Conservation (phyloP, 148 eudicot genomes). For the Heliamphora exappendiculata region DNA sequence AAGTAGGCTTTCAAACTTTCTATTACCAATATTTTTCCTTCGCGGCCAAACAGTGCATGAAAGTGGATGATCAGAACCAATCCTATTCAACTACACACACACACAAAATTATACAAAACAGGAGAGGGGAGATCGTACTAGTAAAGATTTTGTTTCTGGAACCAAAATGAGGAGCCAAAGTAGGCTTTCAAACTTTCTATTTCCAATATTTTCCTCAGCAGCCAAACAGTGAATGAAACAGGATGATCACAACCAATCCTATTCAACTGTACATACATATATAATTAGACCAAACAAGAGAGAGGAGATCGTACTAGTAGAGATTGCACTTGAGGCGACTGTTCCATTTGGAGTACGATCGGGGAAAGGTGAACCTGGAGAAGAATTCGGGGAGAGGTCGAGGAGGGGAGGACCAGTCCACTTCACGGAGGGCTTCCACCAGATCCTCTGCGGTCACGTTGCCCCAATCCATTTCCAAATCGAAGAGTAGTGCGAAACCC, state of each 20-base stretch:
- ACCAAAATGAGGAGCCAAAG: neutral
- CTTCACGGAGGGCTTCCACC: conserved; percentile 75
- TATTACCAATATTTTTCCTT: no score
- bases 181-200: neutral
- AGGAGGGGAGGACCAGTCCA: conserved; percentile 93
- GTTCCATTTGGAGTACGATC: conserved; percentile 69
- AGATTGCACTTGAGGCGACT: conserved; percentile 95
- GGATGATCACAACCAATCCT: neutral
- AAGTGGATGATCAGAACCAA: neutral
- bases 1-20: no score
- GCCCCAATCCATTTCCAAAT: conserved; percentile 70
- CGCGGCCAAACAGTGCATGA: no score
- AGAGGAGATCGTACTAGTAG: conserved; percentile 57
- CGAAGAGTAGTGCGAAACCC: neutral
- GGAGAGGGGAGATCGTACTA: no score
- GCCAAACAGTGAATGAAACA: neutral
- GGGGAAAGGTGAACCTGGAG: conserved; percentile 76
- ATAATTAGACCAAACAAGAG: neutral
- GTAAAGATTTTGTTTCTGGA: no score
- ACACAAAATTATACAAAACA: no score
- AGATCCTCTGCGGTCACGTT: conserved; percentile 87
- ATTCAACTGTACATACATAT: neutral
- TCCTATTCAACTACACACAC: neutral
- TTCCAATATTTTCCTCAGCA: neutral
- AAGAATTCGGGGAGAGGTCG: conserved; percentile 79